Evolutionary conservation across 2,329 filamentous ascomycete genomes (phyloP), one percentile per base, ranked within the genome.

Genomic region (Botryosphaeria dothidea): DNA sequence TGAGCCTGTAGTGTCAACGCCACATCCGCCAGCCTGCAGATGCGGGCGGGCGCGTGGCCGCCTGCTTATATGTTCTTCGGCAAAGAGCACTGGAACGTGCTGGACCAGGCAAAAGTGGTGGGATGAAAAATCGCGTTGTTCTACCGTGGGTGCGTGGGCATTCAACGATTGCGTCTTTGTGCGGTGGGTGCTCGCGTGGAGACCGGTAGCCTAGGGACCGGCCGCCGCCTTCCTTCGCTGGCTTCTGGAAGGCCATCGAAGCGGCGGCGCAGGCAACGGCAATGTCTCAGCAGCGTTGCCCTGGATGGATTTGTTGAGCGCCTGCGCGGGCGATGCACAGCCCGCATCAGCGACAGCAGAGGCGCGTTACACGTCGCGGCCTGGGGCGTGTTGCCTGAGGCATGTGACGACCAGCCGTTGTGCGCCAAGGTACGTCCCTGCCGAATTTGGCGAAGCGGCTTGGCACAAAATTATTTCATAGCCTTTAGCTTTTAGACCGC

Each of bases 381-480:
- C 6, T 3, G 23, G 25, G 46, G 3, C 38, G 9, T 27, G 46
- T 23, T 45, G 54, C 54, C 54, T 58, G 36, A 58, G 54, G 54
- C 54, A 58, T 27, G 23, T 4, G 15, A 41, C 38, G 36, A 11
- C 9, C 38, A 41, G 36, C 38, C 38, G 62, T 52, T 64, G 62
- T 46, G 62, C 51, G 62, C 62, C 62, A 64, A 57, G 62, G 62
- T 36, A 15, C 51, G 62, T 46, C 49, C 49, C 62, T 64, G 38
- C 62, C 62, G 49, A 64, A 57, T 64, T 49, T 56, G 62, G 62
- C 51, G 51, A 64, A 51, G 62, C 62, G 62, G 62, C 62, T 64
- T 56, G 62, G 62, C 62, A 64, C 62, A 64, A 64, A 64, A 64
- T 64, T 64, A 64, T 64, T 64, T 64, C 62, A 64, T 64, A 64